phyloP scores from a whole-genome alignment of 805 yeast species.

The Torulaspora gathmanii region DNA sequence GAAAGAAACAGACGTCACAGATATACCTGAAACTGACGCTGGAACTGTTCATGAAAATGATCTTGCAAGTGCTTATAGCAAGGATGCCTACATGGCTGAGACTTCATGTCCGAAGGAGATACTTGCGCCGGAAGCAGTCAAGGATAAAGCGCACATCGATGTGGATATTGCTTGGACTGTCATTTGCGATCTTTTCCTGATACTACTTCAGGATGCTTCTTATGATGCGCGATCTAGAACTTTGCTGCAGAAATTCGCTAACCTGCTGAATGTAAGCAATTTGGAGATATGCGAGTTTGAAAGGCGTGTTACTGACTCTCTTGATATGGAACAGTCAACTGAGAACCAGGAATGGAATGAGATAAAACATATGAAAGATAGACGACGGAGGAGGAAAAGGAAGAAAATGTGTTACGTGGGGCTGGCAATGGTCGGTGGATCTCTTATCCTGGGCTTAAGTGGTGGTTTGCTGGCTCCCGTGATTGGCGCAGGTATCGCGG shows the following conservation, averaged over 20 bases:
- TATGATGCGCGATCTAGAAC: conserved; percentile 89
- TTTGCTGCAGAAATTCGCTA: conserved; percentile 64
- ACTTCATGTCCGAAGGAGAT: conserved; percentile 12
- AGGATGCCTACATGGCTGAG: not conserved
- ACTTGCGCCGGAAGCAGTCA: conserved; percentile 34
- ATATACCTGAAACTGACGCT: not conserved
- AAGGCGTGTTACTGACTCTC: conserved; percentile 79
- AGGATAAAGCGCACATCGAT: conserved; percentile 41
- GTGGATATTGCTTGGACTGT: conserved; percentile 91
- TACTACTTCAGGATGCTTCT: conserved; percentile 73
- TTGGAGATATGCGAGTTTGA: conserved; percentile 85
- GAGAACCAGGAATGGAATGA: conserved; percentile 74
- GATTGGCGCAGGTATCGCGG: conserved; percentile 97
- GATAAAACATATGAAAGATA: conserved; percentile 57
- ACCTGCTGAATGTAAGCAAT: conserved; percentile 49
- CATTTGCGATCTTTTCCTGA: conserved; percentile 81
- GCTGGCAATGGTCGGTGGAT: conserved; percentile 93
- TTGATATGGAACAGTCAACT: conserved; percentile 80
- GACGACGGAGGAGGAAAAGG: conserved; percentile 61
- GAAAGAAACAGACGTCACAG: conserved; percentile 3
- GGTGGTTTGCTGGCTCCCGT: conserved; percentile 97
- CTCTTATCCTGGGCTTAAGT: conserved; percentile 86
- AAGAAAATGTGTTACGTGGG: conserved; percentile 83
- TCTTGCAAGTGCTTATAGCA: not conserved
- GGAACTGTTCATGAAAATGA: not conserved